Base-by-base conservation (phyloP, 164 flowering plant species). In the Umbilicus rupestris region DNA sequence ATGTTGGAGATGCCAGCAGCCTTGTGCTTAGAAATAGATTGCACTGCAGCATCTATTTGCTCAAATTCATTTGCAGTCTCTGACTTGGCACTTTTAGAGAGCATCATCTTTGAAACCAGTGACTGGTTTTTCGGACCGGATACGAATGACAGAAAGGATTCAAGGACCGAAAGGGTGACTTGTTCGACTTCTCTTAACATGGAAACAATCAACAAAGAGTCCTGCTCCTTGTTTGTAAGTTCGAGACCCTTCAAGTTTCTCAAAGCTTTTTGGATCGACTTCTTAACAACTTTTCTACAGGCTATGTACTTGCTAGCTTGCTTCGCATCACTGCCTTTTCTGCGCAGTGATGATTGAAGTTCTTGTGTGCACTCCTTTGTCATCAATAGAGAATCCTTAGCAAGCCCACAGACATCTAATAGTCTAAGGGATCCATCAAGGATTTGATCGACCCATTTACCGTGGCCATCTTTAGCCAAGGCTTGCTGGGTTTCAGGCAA, bases 391-490 rank as follows among this genome's bases (percentile, higher is more conserved):
- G 68, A 64, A 57, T 80, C 79, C 69, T 66, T 75, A 15, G 72
- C 60, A 29, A 44, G 57, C 45, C 66, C 64, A 57, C 80, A 78
- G 0, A 78, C 31, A 69, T 82, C 81, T 58, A 82, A 68, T 35
- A 82, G 52, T 62, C 66, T 68, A 0, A 78, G 70, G 41, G 81
- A 78, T 59, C 76, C 79, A 41, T 78, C 81, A 31, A 83, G 62
- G 16, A 76, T 29, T 39, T 74, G 68, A 11, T 73, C 74, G n/a
- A 33, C 67, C 46, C 39, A 59, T 37, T 68, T 57, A 28, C 62
- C 26, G 6, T 44, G 20, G 6, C 57, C 12, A 35, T 73, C 62
- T 31, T 69, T 66, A 39, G 44, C 29, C 9, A 71, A 45, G 28
- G 66, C 63, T 52, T 67, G 77, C 66, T 77, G 82, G n/a, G 47